These are phyloP conservation scores for Boletus rubropictus DNA, from an alignment of 768 basidiomycete species.

Conservation along the genomic window DNA sequence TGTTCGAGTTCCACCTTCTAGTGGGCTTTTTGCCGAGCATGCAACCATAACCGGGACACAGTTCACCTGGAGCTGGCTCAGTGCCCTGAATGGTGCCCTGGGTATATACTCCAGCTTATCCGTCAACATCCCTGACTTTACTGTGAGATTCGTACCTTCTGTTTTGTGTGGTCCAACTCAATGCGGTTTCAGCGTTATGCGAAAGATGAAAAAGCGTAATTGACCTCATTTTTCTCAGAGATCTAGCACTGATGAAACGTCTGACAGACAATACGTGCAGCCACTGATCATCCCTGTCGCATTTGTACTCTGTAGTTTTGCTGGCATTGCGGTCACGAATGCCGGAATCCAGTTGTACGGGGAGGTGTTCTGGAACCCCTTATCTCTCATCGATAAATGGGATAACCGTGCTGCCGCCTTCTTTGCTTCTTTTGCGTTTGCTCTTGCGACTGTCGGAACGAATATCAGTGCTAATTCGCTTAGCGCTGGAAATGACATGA, in stretches of 20 bases:
- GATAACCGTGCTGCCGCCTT: conserved; percentile 82
- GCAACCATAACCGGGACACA: conserved; percentile 43
- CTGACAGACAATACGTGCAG: conserved; percentile 63
- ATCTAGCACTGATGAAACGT: conserved; percentile 2
- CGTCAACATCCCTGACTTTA: conserved; percentile 85
- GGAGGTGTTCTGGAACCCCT: conserved; percentile 51
- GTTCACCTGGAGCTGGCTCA: conserved; percentile 73
- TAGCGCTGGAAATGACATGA: conserved; percentile 79
- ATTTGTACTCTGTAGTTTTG: conserved; percentile 73
- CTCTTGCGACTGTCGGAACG: conserved; percentile 31
- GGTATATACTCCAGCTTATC: conserved; percentile 69
- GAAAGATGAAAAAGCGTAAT: conserved; percentile 40
- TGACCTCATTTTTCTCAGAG: background rate
- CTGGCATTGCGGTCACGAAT: conserved; percentile 76
- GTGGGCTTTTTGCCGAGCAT: conserved; percentile 52
- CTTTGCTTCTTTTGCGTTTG: conserved; percentile 73
- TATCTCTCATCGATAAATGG: conserved; percentile 72
- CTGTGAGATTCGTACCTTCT: conserved; percentile 29
- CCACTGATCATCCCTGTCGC: conserved; percentile 67
- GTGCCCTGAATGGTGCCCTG: conserved; percentile 68
- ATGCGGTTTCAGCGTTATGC: conserved; percentile 56
- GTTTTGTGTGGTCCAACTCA: background rate
- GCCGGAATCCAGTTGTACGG: conserved; percentile 60
- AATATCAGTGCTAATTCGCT: conserved; percentile 60
- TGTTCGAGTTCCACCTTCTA: conserved; percentile 56